Evolutionary conservation across 2,329 filamentous ascomycete genomes (phyloP), one percentile per base, ranked within the genome.

Genomic region (Penicillium expansum): DNA sequence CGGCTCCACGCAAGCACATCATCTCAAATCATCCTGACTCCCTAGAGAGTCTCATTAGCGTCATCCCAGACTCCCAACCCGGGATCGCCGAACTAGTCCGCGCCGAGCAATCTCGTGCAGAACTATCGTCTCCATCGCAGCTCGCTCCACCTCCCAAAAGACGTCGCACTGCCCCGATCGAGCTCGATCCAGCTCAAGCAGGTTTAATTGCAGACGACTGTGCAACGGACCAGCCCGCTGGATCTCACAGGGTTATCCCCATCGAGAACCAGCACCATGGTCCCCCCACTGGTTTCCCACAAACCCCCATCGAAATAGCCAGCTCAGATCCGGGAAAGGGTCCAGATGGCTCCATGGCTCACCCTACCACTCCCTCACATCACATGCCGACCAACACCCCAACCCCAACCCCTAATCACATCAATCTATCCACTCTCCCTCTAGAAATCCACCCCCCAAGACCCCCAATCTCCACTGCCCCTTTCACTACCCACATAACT

Each of bases 401-500:
- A 9, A 20, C 18, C 16, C 33, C 14, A n/a, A 9, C 14, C 35
- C 20, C 32, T 22, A 18, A 30, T 35, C 27, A 18, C 5, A 14
- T 30, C 32, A 14, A 35, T 22, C 56, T 65, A 27, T 43, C 58
- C 22, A 35, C 56, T 5, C 64, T 74, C n/a, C 74, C 74, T 6
- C 55, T 71, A 37, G 58, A 71, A 59, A 83, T 90, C 47, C 73
- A 74, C 3, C 75, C 86, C 0, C 80, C 83, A 0, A 79, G 78
- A 0, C 87, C 88, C 0, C 70, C 78, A 4, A 76, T 81, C 1
- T 81, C 80, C 4, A 71, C 74, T 16, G 61, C 56, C 2, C 64
- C 72, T 2, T 71, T 89, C 48, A 69, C 58, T 58, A 80, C 81
- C 33, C 76, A 90, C 41, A 70, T 90, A 39, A 88, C 88, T 0